Conservation (phyloP, 164 flowering plant species). For the Buxus sempervirens region DNA sequence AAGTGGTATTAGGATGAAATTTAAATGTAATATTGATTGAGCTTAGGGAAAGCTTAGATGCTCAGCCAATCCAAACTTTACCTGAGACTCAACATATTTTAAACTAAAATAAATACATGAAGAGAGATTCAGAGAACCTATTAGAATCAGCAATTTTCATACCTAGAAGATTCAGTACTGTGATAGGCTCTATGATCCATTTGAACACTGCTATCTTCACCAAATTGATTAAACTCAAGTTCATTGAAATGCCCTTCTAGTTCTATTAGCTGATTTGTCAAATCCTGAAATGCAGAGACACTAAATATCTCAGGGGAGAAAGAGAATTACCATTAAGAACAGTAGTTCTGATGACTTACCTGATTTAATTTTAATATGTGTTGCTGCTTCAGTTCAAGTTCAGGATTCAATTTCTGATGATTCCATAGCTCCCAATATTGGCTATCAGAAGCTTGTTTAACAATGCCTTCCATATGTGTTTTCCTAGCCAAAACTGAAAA, state of each 20-base stretch:
- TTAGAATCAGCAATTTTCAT: constrained; percentile 7
- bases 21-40: background rate
- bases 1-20: background rate
- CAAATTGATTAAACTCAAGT: constrained; percentile 74
- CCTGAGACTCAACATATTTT: background rate
- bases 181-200: constrained; percentile 30
- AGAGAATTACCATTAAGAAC: background rate
- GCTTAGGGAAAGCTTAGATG: background rate
- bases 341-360: constrained; percentile 28
- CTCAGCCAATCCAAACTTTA: background rate
- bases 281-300: constrained; percentile 39
- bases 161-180: constrained; percentile 64
- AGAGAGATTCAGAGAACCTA: too few species aligned
- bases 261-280: constrained; percentile 68
- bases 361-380: constrained; percentile 54
- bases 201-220: constrained; percentile 35
- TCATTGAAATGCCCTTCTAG: constrained; percentile 87
- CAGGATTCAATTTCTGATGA: constrained; percentile 77
- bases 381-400: constrained; percentile 66
- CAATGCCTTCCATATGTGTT: constrained; percentile 64
- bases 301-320: background rate
- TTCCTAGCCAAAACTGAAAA: constrained; percentile 71
- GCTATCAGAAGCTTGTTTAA: constrained; percentile 74
- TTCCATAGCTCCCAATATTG: constrained; percentile 84
- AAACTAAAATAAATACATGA: background rate